phyloP scores from a whole-genome alignment of 2,329 filamentous ascomycete genomes.

The Fusarium concolor region DNA sequence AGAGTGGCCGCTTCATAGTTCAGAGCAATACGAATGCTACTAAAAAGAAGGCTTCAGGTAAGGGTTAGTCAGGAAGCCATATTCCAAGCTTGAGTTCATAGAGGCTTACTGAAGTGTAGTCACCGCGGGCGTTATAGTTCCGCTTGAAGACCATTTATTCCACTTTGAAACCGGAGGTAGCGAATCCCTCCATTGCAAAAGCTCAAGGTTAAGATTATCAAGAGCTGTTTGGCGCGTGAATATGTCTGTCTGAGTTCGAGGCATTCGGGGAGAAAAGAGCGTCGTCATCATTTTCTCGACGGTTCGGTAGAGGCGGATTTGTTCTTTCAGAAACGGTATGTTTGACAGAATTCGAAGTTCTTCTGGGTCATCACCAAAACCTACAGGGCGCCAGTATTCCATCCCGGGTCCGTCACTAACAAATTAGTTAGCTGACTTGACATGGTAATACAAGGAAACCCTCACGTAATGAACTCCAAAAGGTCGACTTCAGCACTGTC shows the following conservation, averaged over 20 bases:
- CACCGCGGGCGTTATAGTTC: neutral
- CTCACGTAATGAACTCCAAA: neutral
- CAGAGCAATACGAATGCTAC: neutral
- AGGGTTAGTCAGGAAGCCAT: fast-evolving
- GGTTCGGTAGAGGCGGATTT: slow-evolving; percentile 3
- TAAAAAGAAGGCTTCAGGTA: neutral
- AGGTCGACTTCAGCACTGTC: neutral
- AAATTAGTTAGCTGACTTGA: neutral
- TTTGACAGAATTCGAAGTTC: neutral
- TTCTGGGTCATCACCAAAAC: neutral
- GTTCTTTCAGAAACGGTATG: slow-evolving; percentile 7
- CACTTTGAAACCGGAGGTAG: neutral
- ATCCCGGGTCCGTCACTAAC: neutral
- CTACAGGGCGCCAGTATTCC: slow-evolving; percentile 1
- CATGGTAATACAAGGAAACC: fast-evolving
- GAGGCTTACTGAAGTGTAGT: neutral
- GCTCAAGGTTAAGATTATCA: neutral
- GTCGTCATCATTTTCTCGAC: slow-evolving; percentile 8
- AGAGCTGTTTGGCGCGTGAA: neutral
- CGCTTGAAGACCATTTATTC: neutral
- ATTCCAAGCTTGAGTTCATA: neutral
- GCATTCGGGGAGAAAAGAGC: neutral
- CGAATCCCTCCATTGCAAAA: neutral
- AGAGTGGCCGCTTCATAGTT: neutral
- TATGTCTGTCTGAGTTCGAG: neutral